A percentile compares a stretch with the other conserved stretches of the same genome.
Conservation (phyloP, 2,329 filamentous ascomycete genomes). For the Cordyceps pruinosa region DNA sequence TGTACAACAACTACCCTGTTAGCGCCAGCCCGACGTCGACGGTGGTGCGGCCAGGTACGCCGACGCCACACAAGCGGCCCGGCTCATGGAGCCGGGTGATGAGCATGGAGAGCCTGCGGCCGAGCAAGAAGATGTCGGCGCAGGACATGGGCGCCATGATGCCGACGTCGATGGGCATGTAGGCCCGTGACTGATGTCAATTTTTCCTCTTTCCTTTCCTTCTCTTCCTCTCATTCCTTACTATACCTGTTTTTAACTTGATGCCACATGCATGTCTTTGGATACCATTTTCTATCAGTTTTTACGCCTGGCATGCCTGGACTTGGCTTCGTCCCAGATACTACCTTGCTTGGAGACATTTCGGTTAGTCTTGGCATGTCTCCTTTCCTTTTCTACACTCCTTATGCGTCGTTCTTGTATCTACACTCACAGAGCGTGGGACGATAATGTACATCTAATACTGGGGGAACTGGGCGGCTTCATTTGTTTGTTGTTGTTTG, state of each 20-base stretch:
- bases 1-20: slow-evolving; percentile 15
- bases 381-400: neutral
- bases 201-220: neutral
- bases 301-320: neutral
- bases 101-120: slow-evolving; percentile 31
- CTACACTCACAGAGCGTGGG: slow-evolving; percentile 5
- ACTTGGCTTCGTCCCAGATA: neutral
- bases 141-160: slow-evolving; percentile 19
- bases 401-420: neutral
- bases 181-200: neutral
- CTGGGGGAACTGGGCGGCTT: neutral
- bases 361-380: neutral
- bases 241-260: slow-evolving; percentile 7
- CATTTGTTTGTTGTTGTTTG: neutral
- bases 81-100: slow-evolving; percentile 32
- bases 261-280: neutral
- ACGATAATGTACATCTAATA: slow-evolving; percentile 18
- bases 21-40: slow-evolving; percentile 21
- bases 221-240: neutral
- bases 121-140: slow-evolving; percentile 29
- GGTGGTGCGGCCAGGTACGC: slow-evolving; percentile 29
- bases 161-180: slow-evolving; percentile 22
- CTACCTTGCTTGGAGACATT: neutral
- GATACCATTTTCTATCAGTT: neutral
- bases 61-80: slow-evolving; percentile 32